phyloP scores from a whole-genome alignment of 2,329 filamentous ascomycete species.

The Verticillium nubilum region DNA sequence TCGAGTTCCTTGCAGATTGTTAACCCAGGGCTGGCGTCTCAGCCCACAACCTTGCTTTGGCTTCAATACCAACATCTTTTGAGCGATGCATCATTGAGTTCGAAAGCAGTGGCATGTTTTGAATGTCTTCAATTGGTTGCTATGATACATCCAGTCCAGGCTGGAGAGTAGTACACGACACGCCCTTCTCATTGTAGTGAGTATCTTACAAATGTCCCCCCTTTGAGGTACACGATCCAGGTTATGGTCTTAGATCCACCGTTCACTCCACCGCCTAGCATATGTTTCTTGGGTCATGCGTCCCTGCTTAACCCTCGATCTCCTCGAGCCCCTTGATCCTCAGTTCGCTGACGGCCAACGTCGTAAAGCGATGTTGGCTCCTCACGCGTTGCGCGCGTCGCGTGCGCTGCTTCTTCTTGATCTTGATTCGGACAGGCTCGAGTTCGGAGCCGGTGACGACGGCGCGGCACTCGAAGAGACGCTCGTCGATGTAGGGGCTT shows the following conservation, averaged over 20 bases:
- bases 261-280: background rate
- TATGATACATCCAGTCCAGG: background rate
- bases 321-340: conserved; percentile 49
- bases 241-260: background rate
- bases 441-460: conserved; percentile 79
- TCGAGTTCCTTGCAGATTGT: background rate
- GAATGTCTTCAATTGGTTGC: background rate
- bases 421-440: conserved; percentile 69
- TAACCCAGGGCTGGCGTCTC: background rate
- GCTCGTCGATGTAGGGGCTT: conserved; percentile 74
- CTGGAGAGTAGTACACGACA: background rate
- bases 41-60: background rate
- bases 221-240: background rate
- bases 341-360: conserved; percentile 78
- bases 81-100: background rate
- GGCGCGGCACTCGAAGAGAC: conserved; percentile 78
- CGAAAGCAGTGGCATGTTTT: background rate
- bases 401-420: conserved; percentile 78
- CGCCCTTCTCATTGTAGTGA: background rate
- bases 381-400: conserved; percentile 67
- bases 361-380: conserved; percentile 89
- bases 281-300: background rate
- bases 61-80: background rate
- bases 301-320: conserved; percentile 19
- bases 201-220: background rate